Evolutionary conservation across 139 green algal genomes (phyloP).

Genomic region (Chlorokybus atmophyticus): DNA sequence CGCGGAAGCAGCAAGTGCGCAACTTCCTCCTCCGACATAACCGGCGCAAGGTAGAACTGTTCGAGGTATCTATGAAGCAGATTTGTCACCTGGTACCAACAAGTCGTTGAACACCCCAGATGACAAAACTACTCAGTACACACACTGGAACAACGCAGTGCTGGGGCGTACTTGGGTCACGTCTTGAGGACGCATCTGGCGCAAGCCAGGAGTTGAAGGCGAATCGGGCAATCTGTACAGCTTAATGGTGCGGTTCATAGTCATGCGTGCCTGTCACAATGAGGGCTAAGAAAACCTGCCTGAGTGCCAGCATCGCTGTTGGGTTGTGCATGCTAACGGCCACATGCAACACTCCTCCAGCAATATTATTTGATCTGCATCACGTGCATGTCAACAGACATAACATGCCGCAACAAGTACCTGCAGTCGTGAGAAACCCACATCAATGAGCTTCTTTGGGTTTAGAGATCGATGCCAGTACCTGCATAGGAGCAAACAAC

Average conservation of each 20-base stretch:
- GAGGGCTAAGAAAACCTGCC: no score
- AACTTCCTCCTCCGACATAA: slow-evolving; percentile 70
- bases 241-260: slow-evolving; percentile 86
- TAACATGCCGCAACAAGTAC: no score
- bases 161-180: no score
- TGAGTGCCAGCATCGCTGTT: no score
- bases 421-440: slow-evolving; percentile 81
- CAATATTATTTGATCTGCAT: no score
- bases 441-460: slow-evolving; percentile 89
- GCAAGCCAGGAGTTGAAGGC: slow-evolving; percentile 60
- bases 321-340: no score
- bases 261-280: slow-evolving; percentile 50
- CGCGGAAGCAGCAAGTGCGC: slow-evolving; percentile 64
- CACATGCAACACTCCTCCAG: no score
- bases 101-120: no score
- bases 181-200: slow-evolving; percentile 53
- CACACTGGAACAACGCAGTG: no score
- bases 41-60: slow-evolving; percentile 49
- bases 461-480: slow-evolving; percentile 96
- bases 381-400: no score
- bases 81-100: slow-evolving; percentile 40
- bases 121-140: no score
- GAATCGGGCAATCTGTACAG: slow-evolving; percentile 76
- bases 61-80: slow-evolving; percentile 67
- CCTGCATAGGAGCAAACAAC: no score